Evolutionary conservation across 306 rosid genomes (phyloP).

Genomic region (Arachis hypogaea): DNA sequence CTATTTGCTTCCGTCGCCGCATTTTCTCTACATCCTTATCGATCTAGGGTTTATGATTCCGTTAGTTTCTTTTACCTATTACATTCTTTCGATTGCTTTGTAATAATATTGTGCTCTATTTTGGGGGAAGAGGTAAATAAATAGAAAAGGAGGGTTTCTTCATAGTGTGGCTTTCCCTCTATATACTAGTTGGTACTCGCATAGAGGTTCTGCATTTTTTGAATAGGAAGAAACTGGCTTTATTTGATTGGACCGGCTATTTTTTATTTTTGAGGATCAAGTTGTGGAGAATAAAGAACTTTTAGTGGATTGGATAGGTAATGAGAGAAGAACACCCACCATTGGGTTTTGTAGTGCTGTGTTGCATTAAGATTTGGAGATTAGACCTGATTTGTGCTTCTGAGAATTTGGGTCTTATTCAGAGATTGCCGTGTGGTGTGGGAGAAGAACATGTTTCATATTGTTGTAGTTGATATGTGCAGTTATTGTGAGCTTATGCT

Average conservation of each 20-base stretch:
- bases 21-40: slow-evolving; percentile 35
- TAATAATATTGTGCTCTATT: slow-evolving; percentile 26
- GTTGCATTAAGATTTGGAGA: slow-evolving; percentile 44
- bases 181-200: neutral
- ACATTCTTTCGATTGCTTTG: slow-evolving; percentile 14
- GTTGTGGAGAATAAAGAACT: neutral
- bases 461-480: slow-evolving; percentile 73
- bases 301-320: slow-evolving; percentile 30
- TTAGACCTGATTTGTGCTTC: slow-evolving; percentile 37
- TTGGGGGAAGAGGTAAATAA: neutral
- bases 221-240: slow-evolving; percentile 9
- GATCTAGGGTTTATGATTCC: slow-evolving; percentile 70
- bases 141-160: slow-evolving; percentile 8
- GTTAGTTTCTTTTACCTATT: slow-evolving; percentile 29
- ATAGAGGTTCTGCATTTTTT: slow-evolving; percentile 27
- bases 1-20: slow-evolving; percentile 40
- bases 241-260: neutral
- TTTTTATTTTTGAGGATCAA: neutral
- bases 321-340: slow-evolving; percentile 42
- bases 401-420: slow-evolving; percentile 32
- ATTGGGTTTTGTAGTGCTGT: slow-evolving; percentile 42
- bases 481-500: slow-evolving; percentile 56
- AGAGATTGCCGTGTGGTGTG: slow-evolving; percentile 28
- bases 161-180: slow-evolving; percentile 29
- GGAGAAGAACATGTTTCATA: slow-evolving; percentile 17